phyloP scores from a whole-genome alignment of 2,329 filamentous ascomycete species.

The Pseudogymnoascus sp. region DNA sequence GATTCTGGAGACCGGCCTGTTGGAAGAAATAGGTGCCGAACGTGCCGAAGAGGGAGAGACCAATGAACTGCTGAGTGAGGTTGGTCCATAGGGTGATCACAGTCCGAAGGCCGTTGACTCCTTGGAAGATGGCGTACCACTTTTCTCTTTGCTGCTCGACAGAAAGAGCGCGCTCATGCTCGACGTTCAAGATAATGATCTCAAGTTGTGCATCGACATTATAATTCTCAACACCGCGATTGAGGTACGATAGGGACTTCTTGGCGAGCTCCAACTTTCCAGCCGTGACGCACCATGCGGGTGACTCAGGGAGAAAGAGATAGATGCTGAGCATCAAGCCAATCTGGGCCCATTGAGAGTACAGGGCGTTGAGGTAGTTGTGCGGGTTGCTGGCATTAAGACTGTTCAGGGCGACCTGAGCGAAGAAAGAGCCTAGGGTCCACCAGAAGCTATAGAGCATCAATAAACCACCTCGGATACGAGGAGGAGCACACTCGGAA shows the following conservation, averaged over 20 bases:
- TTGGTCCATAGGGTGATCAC: slow-evolving; percentile 24
- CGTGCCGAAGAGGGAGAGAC: slow-evolving; percentile 19
- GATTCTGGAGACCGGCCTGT: slow-evolving; percentile 35
- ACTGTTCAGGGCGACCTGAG: slow-evolving; percentile 34
- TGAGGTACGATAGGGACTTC: slow-evolving; percentile 17
- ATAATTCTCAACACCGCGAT: slow-evolving; percentile 23
- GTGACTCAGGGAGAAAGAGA: slow-evolving; percentile 33
- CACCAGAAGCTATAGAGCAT: slow-evolving; percentile 31
- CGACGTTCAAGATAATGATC: slow-evolving; percentile 21
- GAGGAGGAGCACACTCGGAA: slow-evolving; percentile 19
- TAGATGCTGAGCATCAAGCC: slow-evolving; percentile 35
- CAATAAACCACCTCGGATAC: slow-evolving; percentile 18
- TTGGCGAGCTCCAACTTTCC: slow-evolving; percentile 20
- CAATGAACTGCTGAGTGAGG: slow-evolving; percentile 20
- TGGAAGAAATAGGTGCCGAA: slow-evolving; percentile 26
- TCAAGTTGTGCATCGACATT: slow-evolving; percentile 26
- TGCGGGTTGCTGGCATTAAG: slow-evolving; percentile 28
- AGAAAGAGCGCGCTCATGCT: slow-evolving; percentile 24
- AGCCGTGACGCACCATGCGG: slow-evolving; percentile 30
- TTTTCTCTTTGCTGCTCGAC: slow-evolving; percentile 23
- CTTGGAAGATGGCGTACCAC: slow-evolving; percentile 29
- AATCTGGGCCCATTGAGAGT: slow-evolving; percentile 40
- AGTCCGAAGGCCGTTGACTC: slow-evolving; percentile 25
- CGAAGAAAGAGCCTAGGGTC: slow-evolving; percentile 36
- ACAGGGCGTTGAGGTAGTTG: slow-evolving; percentile 35